phyloP scores from a whole-genome alignment of 495 filamentous ascomycete genomes.

The Aspergillus bertholletiae region DNA sequence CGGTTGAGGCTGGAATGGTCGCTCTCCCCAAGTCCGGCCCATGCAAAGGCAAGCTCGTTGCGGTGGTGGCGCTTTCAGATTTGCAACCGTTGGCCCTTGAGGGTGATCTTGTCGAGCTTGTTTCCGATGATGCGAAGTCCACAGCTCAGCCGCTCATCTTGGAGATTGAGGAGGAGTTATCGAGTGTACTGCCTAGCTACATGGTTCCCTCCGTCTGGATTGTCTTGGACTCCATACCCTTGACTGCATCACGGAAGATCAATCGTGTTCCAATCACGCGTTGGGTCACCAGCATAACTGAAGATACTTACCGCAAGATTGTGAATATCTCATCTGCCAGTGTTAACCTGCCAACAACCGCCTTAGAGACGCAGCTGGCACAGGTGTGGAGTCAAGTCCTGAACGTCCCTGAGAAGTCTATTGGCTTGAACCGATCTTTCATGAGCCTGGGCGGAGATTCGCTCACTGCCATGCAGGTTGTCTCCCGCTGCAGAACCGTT shows the following conservation, averaged over 20 bases:
- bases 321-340: constrained; percentile 3
- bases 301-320: neutral
- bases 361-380: neutral
- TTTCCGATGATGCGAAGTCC: neutral
- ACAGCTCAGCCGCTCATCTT: neutral
- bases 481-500: constrained; percentile 16
- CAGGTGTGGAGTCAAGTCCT: constrained; percentile 20
- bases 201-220: constrained; percentile 27
- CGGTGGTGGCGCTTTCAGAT: neutral
- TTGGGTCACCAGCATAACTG: neutral
- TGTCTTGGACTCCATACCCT: constrained; percentile 18
- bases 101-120: neutral
- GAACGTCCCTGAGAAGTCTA: constrained; percentile 14
- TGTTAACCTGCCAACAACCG: neutral
- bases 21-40: neutral
- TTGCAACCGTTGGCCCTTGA: neutral
- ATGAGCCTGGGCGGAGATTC: constrained; percentile 34
- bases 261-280: constrained; percentile 15
- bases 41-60: neutral
- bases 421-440: constrained; percentile 18
- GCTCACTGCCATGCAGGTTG: constrained; percentile 57
- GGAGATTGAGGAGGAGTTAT: neutral
- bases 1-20: neutral
- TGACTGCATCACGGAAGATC: constrained; percentile 22
- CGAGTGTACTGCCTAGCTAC: constrained; percentile 13